Percentiles rank a stretch among this genome's conserved stretches.
Evolutionary conservation across 2,329 filamentous ascomycete genomes (phyloP).

Genomic region (Neurospora sp.): DNA sequence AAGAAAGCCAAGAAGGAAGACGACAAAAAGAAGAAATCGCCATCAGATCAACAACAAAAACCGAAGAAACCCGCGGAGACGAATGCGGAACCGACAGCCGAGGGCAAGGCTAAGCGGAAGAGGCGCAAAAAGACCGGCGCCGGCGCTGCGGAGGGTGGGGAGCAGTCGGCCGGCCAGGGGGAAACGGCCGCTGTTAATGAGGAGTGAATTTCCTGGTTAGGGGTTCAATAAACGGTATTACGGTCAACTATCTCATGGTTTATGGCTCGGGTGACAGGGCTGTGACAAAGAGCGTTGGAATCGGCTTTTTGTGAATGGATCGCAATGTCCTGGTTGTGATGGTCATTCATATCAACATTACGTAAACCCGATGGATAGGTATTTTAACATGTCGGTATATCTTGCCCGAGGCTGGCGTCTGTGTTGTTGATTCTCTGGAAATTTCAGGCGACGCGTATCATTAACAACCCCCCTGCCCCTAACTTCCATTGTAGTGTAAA

Average conservation of each 20-base stretch:
- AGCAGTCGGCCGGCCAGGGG: constrained; percentile 1
- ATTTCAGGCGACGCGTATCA: background rate
- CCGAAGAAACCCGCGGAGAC: constrained; percentile 16
- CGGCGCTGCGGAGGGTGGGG: constrained; percentile 4
- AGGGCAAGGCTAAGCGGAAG: constrained; percentile 20
- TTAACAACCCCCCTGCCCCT: background rate
- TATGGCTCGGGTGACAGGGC: background rate
- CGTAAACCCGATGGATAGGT: too few species aligned
- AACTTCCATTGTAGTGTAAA: background rate
- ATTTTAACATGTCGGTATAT: too few species aligned
- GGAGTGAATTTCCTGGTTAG: background rate
- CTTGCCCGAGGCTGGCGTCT: too few species aligned
- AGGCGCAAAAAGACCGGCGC: constrained; percentile 16
- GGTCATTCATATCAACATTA: too few species aligned
- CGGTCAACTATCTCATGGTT: background rate
- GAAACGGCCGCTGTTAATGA: constrained; percentile 4
- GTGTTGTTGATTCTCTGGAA: background rate
- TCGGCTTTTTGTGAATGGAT: background rate
- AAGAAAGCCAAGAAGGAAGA: constrained; percentile 26
- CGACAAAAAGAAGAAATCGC: background rate
- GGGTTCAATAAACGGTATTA: background rate
- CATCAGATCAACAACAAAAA: constrained; percentile 3
- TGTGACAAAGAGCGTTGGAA: background rate
- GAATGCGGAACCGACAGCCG: constrained; percentile 19
- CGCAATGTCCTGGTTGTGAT: too few species aligned